Conservation (phyloP, 2,329 filamentous ascomycete genomes). For the Tolypocladium nubicola region DNA sequence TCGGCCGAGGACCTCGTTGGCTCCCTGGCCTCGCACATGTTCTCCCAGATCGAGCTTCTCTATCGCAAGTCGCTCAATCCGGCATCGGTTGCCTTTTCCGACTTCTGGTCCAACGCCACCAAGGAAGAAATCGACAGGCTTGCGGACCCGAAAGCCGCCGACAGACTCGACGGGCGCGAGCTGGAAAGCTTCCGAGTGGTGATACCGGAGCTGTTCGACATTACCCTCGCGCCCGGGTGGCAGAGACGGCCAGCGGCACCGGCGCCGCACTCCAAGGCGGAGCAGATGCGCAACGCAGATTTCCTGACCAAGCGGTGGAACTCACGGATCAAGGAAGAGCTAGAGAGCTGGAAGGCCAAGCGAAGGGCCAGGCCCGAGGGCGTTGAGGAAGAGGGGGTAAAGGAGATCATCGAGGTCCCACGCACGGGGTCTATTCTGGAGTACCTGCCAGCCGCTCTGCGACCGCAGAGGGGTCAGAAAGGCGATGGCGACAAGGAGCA, state of each 20-base stretch:
- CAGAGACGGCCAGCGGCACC: constrained; percentile 30
- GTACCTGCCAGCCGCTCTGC: constrained; percentile 7
- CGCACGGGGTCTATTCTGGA: constrained; percentile 6
- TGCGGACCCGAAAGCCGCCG: constrained; percentile 11
- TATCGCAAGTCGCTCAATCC: constrained; percentile 31
- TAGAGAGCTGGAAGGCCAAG: constrained; percentile 33
- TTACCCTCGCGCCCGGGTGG: constrained; percentile 45
- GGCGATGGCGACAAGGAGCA: constrained; percentile 4
- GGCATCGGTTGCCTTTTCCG: constrained; percentile 33
- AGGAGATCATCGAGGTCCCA: constrained; percentile 5
- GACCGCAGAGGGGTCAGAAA: constrained; percentile 1
- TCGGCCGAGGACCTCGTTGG: constrained; percentile 26
- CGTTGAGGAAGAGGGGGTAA: constrained; percentile 11
- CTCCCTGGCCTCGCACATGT: constrained; percentile 25
- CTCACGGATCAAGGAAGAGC: constrained; percentile 23
- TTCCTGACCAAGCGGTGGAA: constrained; percentile 43
- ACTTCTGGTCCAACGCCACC: constrained; percentile 24
- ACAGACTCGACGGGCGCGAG: constrained; percentile 15
- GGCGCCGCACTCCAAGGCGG: constrained; percentile 33
- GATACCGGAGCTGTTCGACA: constrained; percentile 41
- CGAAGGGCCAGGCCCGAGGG: constrained; percentile 30
- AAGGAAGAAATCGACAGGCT: constrained; percentile 14
- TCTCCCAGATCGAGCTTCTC: constrained; percentile 35
- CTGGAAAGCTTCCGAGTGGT: constrained; percentile 37
- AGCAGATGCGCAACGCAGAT: constrained; percentile 44